Conservation (phyloP, 2,329 filamentous ascomycete genomes). For the Teratosphaeria nubilosa region DNA sequence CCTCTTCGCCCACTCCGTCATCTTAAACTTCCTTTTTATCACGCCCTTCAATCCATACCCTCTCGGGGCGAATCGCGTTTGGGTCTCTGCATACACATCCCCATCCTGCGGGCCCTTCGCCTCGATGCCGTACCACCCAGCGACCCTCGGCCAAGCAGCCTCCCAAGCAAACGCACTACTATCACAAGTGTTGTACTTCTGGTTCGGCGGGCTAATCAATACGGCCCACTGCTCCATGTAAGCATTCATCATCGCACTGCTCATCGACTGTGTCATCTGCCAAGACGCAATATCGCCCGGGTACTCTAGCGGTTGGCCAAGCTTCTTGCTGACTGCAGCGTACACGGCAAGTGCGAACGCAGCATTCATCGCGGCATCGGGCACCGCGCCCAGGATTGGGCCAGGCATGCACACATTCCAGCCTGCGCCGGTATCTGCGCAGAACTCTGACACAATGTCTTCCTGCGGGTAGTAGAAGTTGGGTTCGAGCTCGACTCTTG, state of each 20-base stretch:
- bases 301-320: slow-evolving; percentile 34
- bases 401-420: slow-evolving; percentile 42
- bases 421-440: slow-evolving; percentile 25
- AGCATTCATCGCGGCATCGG: slow-evolving; percentile 43
- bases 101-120: slow-evolving; percentile 17
- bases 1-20: slow-evolving; percentile 36
- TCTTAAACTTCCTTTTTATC: slow-evolving; percentile 16
- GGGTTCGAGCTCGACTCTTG: slow-evolving; percentile 33
- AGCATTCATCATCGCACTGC: slow-evolving; percentile 37
- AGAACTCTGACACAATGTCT: slow-evolving; percentile 37
- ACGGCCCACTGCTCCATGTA: slow-evolving; percentile 44
- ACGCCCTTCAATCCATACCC: slow-evolving; percentile 21
- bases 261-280: slow-evolving; percentile 35
- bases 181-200: slow-evolving; percentile 43
- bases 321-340: slow-evolving; percentile 35
- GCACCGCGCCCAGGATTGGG: slow-evolving; percentile 40
- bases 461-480: slow-evolving; percentile 50
- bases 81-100: slow-evolving; percentile 14
- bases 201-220: slow-evolving; percentile 30
- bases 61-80: slow-evolving; percentile 17
- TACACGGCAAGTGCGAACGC: slow-evolving; percentile 41
- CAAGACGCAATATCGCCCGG: slow-evolving; percentile 36
- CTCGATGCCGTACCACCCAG: slow-evolving; percentile 34
- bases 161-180: slow-evolving; percentile 40
- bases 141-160: slow-evolving; percentile 39